These are phyloP conservation scores for Corylus americana DNA, from an alignment of 306 rosid genomes.

Conservation along the genomic window DNA sequence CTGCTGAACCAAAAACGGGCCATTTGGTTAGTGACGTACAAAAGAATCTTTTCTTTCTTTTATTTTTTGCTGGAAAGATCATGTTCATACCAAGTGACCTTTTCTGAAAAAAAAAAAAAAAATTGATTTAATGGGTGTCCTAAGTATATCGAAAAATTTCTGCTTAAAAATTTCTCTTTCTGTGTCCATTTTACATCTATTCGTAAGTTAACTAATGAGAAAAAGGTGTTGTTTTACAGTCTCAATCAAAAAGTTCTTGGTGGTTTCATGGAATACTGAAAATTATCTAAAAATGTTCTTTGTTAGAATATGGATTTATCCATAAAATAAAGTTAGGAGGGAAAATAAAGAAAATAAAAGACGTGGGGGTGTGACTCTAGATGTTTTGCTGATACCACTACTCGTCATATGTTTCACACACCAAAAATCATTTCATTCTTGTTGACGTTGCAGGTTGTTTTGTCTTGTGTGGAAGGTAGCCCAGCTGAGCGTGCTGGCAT, in stretches of 20 bases:
- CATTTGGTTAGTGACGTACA: conserved; percentile 67
- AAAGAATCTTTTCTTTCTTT: background rate
- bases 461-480: conserved; percentile 81
- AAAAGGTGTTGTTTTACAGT: background rate
- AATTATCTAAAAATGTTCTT: background rate
- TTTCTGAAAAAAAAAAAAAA: background rate
- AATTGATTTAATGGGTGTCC: conserved; percentile 15
- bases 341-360: background rate
- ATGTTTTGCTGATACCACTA: conserved; percentile 3
- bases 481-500: conserved; percentile 98
- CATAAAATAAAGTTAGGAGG: too few species aligned
- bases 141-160: conserved; percentile 19
- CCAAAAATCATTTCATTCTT: background rate
- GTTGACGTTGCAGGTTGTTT: conserved; percentile 63
- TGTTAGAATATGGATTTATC: background rate
- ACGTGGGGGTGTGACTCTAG: background rate
- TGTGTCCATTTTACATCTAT: background rate
- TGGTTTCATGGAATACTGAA: background rate
- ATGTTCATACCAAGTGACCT: background rate
- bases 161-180: background rate
- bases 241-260: background rate
- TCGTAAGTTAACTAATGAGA: background rate
- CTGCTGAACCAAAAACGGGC: conserved; percentile 79
- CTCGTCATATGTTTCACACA: conserved; percentile 2
- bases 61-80: background rate